Evolutionary conservation across 1,284 basidiomycete species (phyloP).

Genomic region (Ganoderma meredithae): DNA sequence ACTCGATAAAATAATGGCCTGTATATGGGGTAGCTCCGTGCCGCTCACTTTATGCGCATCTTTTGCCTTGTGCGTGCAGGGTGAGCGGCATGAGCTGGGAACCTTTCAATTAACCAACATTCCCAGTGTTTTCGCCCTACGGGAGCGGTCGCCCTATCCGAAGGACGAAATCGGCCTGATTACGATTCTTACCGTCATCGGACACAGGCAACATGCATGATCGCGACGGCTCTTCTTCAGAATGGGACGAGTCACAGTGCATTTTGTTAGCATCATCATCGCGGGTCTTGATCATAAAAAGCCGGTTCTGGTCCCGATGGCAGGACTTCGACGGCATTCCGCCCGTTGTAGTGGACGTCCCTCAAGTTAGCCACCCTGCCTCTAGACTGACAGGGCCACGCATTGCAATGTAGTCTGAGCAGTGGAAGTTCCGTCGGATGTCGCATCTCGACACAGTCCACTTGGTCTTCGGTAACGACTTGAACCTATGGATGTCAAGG

Average conservation of each 20-base stretch:
- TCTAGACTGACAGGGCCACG: neutral
- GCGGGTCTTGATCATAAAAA: neutral
- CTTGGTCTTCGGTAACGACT: neutral
- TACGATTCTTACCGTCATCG: neutral
- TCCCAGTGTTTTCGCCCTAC: neutral
- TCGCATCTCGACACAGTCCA: neutral
- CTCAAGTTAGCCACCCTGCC: neutral
- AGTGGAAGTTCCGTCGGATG: neutral
- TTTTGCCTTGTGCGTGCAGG: neutral
- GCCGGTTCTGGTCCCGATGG: neutral
- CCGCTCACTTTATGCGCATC: too few relatives aligned
- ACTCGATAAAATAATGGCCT: too few relatives aligned
- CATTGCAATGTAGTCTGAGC: neutral
- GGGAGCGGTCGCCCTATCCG: neutral
- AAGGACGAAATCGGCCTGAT: neutral
- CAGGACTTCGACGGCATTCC: neutral
- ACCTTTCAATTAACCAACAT: too few relatives aligned
- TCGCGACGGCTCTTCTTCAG: neutral
- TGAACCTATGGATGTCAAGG: neutral
- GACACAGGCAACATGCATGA: neutral
- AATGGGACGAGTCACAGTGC: neutral
- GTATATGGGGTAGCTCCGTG: too few relatives aligned
- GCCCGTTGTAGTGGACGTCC: neutral
- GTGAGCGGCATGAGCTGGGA: neutral
- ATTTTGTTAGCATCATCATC: neutral